These are phyloP conservation scores for Thielaviopsis punctulata DNA, from an alignment of 2,329 filamentous ascomycete genomes.

Conservation along the genomic window DNA sequence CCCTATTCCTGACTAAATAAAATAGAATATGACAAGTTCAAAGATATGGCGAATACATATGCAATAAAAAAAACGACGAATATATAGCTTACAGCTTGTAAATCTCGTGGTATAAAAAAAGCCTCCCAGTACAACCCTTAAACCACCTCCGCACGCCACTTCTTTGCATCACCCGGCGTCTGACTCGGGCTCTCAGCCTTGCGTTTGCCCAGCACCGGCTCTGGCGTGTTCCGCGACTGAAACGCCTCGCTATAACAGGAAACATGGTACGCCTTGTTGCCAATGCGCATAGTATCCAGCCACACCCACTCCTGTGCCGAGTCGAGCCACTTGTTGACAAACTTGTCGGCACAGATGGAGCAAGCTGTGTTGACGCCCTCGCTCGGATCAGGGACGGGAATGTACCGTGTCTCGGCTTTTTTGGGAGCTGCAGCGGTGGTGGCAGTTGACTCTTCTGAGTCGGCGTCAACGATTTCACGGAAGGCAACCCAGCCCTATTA, in stretches of 20 bases:
- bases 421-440: conserved; percentile 29
- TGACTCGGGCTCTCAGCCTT: conserved; percentile 36
- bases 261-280: conserved; percentile 69
- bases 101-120: no score
- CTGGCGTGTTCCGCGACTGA: conserved; percentile 37
- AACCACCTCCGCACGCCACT: conserved; percentile 10
- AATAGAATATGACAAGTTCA: no score
- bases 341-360: conserved; percentile 89
- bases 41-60: not conserved
- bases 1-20: no score
- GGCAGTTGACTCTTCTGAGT: conserved; percentile 23
- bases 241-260: conserved; percentile 76
- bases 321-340: conserved; percentile 81
- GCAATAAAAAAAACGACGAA: not conserved
- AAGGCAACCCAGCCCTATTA: conserved; percentile 75
- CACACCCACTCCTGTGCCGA: conserved; percentile 94
- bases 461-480: conserved; percentile 58
- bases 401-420: conserved; percentile 45
- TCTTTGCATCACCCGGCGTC: conserved; percentile 11
- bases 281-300: conserved; percentile 70
- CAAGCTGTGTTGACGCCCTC: conserved; percentile 61
- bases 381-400: conserved; percentile 68
- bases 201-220: conserved; percentile 53
- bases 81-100: not conserved
- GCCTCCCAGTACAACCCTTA: not conserved